Conservation (phyloP, 805 yeast genomes). For the Wickerhamiella qilinensis region DNA sequence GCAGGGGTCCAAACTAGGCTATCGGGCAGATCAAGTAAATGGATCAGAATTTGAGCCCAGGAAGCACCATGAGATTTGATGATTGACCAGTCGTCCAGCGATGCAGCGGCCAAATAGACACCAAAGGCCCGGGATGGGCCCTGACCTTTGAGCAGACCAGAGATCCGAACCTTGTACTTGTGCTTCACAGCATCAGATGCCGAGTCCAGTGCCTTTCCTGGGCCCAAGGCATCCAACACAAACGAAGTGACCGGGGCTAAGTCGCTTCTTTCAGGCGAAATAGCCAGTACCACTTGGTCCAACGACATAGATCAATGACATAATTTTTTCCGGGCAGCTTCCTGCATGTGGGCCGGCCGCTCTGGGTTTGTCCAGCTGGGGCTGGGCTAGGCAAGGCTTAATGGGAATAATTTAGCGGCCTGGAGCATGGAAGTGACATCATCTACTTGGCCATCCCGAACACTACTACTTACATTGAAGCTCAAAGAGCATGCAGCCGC, state of each 20-base stretch:
- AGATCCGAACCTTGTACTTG: conserved; percentile 19
- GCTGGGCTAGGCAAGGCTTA: too few species aligned
- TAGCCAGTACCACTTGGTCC: not conserved
- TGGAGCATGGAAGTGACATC: too few species aligned
- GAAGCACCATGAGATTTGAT: conserved; percentile 25
- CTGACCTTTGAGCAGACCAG: conserved; percentile 23
- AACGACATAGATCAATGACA: too few species aligned
- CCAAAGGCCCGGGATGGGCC: conserved; percentile 26
- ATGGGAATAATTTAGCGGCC: too few species aligned
- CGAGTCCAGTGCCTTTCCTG: not conserved
- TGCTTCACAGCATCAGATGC: conserved; percentile 12
- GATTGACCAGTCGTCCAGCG: conserved; percentile 15
- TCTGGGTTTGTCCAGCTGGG: too few species aligned
- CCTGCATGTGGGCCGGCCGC: too few species aligned
- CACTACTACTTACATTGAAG: too few species aligned
- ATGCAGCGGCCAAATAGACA: conserved; percentile 18
- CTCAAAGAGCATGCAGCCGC: too few species aligned
- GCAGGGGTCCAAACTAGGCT: conserved; percentile 19
- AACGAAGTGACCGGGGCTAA: not conserved
- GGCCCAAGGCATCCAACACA: not conserved
- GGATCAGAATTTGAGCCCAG: conserved; percentile 25
- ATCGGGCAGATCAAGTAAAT: conserved; percentile 24
- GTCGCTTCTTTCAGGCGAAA: not conserved
- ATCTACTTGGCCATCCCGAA: too few species aligned
- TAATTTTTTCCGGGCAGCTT: too few species aligned